These are phyloP conservation scores for Verticillium isaacii DNA, from an alignment of 2,329 filamentous ascomycete species.

Conservation along the genomic window DNA sequence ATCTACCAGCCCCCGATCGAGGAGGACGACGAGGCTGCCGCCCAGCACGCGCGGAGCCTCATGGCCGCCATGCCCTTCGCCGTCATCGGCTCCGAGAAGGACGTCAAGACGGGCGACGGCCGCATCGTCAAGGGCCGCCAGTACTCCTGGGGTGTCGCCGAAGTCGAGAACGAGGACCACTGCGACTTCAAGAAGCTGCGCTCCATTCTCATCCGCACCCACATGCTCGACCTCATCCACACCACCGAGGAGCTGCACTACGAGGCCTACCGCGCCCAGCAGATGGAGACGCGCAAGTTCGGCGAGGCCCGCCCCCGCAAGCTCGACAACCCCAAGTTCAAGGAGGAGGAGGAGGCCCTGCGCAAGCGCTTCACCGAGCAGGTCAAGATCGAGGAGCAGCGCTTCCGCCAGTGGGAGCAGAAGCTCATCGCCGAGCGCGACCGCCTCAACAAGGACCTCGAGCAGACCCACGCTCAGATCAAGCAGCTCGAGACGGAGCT, in stretches of 20 bases:
- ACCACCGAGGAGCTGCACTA: conserved; percentile 99
- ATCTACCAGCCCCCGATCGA: conserved; percentile 98
- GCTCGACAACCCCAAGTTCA: conserved; percentile 99
- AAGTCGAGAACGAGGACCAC: conserved; percentile 99
- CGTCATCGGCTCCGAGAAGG: conserved; percentile 98
- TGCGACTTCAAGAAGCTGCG: conserved; percentile 99
- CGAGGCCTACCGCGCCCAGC: conserved; percentile 96
- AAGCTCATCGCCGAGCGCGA: conserved; percentile 99
- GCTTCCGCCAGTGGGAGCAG: conserved; percentile 99
- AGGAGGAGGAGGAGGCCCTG: conserved; percentile 97
- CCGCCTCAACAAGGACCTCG: conserved; percentile 98
- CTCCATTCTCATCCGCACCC: conserved; percentile 95
- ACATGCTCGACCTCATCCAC: conserved; percentile 99
- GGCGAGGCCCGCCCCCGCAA: conserved; percentile 96
- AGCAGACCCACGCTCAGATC: conserved; percentile 93
- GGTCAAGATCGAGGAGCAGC: conserved; percentile 99
- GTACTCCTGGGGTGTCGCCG: conserved; percentile 98
- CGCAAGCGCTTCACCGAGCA: conserved; percentile 99
- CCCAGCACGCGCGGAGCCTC: conserved; percentile 87
- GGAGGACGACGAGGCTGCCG: conserved; percentile 95
- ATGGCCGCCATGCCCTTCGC: conserved; percentile 98
- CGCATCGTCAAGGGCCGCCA: conserved; percentile 98
- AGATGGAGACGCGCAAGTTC: conserved; percentile 99
- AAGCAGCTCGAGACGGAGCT: conserved; percentile 90
- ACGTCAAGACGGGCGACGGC: conserved; percentile 92